Evolutionary conservation across 2,329 filamentous ascomycete genomes (phyloP).

Genomic region (Hypoxylon sp.): DNA sequence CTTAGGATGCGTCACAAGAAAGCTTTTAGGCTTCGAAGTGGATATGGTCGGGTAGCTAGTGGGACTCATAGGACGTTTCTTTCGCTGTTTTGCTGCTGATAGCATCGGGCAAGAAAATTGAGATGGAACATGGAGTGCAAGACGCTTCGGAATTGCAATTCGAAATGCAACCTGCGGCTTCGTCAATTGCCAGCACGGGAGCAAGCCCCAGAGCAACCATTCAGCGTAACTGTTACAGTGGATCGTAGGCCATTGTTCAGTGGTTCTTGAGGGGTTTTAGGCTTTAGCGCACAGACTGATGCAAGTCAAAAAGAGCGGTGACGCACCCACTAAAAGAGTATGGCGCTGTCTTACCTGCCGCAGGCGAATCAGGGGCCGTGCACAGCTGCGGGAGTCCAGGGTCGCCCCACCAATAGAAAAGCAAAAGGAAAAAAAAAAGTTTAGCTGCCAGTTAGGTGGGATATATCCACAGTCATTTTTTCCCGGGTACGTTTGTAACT

Average conservation of each 20-base stretch:
- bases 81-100: constrained; percentile 21
- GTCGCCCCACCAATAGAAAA: constrained; percentile 40
- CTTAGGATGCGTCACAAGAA: constrained; percentile 34
- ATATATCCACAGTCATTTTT: constrained; percentile 46
- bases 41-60: constrained; percentile 20
- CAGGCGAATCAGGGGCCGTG: constrained; percentile 45
- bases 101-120: constrained; percentile 10
- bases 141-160: constrained; percentile 20
- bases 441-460: constrained; percentile 36
- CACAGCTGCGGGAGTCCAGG: constrained; percentile 23
- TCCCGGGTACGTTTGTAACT: constrained; percentile 44
- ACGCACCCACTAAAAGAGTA: constrained; percentile 40
- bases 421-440: constrained; percentile 45
- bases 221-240: constrained; percentile 26
- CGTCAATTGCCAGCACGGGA: constrained; percentile 30
- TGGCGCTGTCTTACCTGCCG: constrained; percentile 27
- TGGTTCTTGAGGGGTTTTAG: constrained; percentile 36
- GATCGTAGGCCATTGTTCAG: constrained; percentile 21
- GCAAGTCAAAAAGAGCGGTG: constrained; percentile 50
- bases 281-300: constrained; percentile 30
- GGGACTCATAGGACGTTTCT: constrained; percentile 20
- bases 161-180: constrained; percentile 35
- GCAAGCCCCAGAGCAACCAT: constrained; percentile 23
- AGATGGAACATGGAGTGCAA: constrained; percentile 8
- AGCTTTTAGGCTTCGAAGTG: constrained; percentile 29